These are phyloP conservation scores for Penicillium paradoxum DNA, from an alignment of 495 filamentous ascomycete genomes.

Conservation along the genomic window DNA sequence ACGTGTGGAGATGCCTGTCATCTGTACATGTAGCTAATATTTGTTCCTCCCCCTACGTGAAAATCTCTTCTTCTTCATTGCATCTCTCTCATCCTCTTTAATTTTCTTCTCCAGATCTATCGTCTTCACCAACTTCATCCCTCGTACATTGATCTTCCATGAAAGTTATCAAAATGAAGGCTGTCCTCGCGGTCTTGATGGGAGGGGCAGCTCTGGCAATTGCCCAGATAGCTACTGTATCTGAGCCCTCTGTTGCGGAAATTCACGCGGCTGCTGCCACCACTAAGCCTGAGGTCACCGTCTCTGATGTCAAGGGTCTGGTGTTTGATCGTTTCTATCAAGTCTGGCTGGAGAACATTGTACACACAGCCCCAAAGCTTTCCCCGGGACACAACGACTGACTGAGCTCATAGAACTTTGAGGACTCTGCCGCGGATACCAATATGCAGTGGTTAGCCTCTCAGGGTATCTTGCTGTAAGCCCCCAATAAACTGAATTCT, in stretches of 20 bases:
- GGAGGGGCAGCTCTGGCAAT: conserved; percentile 17
- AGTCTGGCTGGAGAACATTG: conserved; percentile 72
- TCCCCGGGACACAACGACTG: conserved; percentile 13
- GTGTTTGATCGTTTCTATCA: conserved; percentile 62
- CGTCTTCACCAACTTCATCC: not conserved
- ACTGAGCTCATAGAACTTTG: conserved; percentile 44
- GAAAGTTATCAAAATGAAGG: conserved; percentile 22
- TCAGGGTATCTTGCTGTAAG: conserved; percentile 52
- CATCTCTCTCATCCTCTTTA: not conserved
- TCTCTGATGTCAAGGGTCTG: conserved; percentile 54
- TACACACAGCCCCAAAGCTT: conserved; percentile 37
- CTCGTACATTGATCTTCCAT: not conserved
- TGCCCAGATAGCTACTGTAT: conserved; percentile 23
- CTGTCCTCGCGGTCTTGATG: conserved; percentile 15
- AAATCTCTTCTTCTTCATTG: not conserved
- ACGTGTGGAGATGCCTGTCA: not conserved
- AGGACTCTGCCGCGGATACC: conserved; percentile 43
- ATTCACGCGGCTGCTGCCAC: conserved; percentile 29
- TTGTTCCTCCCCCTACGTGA: not conserved
- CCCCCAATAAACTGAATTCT: not conserved
- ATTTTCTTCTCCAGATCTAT: not conserved
- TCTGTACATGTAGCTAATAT: not conserved
- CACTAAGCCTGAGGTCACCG: conserved; percentile 39
- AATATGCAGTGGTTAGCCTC: conserved; percentile 53
- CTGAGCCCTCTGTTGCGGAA: conserved; percentile 25